Percentiles rank a stretch among this genome's conserved stretches.
These are phyloP conservation scores for Chytriomyces sp. DNA, from an alignment of 192 early-diverging fungal species.

Conservation along the genomic window DNA sequence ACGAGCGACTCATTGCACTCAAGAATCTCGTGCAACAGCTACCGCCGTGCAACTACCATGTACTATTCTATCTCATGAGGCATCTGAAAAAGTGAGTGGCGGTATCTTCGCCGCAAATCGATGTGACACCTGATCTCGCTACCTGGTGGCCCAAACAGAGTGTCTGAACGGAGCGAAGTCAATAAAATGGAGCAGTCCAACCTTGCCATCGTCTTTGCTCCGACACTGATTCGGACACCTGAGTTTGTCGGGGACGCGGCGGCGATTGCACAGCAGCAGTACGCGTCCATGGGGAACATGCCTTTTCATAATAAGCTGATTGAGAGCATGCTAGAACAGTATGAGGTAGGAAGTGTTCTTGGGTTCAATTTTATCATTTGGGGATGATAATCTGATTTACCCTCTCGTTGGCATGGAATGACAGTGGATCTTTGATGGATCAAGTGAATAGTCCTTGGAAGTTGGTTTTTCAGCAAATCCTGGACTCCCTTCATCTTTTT, in stretches of 20 bases:
- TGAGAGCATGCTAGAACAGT: conserved; percentile 52
- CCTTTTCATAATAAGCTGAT: conserved; percentile 52
- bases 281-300: conserved; percentile 57
- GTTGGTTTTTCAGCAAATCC: background rate
- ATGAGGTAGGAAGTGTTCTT: conserved; percentile 30
- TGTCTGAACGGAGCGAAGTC: conserved; percentile 43
- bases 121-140: background rate
- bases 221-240: conserved; percentile 43
- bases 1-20: conserved; percentile 67
- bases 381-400: background rate
- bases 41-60: conserved; percentile 51
- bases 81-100: conserved; percentile 49
- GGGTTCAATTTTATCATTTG: background rate
- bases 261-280: conserved; percentile 26
- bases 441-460: conserved; percentile 7
- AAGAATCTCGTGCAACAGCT: conserved; percentile 66
- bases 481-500: background rate
- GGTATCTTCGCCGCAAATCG: background rate
- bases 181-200: conserved; percentile 68
- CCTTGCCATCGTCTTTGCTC: conserved; percentile 63
- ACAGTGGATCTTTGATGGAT: conserved; percentile 47
- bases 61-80: conserved; percentile 54
- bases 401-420: background rate
- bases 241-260: conserved; percentile 37
- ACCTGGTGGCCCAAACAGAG: conserved; percentile 19